A percentile compares a stretch with the other conserved stretches of the same genome.
phyloP scores from a whole-genome alignment of 495 filamentous ascomycete genomes.

The Penicillium coffeae region DNA sequence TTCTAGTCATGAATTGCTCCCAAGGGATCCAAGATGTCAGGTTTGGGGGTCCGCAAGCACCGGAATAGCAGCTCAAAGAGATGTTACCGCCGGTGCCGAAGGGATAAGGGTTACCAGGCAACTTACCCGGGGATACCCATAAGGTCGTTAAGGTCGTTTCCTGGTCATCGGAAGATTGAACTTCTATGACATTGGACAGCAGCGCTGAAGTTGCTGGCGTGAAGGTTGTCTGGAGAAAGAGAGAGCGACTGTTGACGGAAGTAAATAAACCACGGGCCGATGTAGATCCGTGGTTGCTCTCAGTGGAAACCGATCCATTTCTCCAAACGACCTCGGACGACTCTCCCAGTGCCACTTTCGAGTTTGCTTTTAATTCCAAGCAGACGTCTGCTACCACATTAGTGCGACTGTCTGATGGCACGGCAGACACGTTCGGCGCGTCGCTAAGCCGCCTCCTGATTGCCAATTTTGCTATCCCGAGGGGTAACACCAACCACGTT shows the following conservation, averaged over 20 bases:
- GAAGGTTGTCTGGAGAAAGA: slow-evolving; percentile 4
- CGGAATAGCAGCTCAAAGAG: background rate
- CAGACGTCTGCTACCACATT: background rate
- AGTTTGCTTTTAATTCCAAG: background rate
- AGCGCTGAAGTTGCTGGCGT: no score
- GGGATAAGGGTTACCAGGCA: background rate
- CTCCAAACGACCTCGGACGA: no score
- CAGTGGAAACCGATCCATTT: background rate
- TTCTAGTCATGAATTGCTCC: no score
- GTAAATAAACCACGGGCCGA: slow-evolving; percentile 41
- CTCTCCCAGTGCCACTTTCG: no score
- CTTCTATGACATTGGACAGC: slow-evolving; percentile 2
- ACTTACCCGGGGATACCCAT: slow-evolving; percentile 50
- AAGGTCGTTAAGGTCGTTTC: background rate
- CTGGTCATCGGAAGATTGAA: background rate
- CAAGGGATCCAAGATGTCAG: no score
- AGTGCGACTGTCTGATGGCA: slow-evolving; percentile 9
- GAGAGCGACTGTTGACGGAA: slow-evolving; percentile 25
- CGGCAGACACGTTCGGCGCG: background rate
- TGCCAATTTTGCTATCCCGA: slow-evolving; percentile 11
- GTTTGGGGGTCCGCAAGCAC: no score
- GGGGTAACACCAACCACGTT: slow-evolving; percentile 8
- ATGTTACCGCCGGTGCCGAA: background rate
- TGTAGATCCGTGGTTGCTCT: slow-evolving; percentile 35
- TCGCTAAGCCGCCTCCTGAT: slow-evolving; percentile 9